Conservation (phyloP, 176 grass and related monocot species). For the Carex myosuroides region DNA sequence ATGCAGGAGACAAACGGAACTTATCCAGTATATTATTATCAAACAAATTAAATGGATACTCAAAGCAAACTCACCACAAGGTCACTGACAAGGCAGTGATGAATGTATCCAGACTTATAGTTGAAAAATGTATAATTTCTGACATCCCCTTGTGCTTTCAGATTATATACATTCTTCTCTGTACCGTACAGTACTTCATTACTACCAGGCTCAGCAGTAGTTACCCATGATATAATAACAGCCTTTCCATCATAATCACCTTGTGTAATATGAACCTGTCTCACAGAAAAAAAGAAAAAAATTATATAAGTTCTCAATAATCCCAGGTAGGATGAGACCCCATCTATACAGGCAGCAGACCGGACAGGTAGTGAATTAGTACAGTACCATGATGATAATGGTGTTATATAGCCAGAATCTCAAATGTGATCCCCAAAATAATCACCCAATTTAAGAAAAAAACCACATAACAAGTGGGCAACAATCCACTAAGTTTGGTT, state of each 20-base stretch:
- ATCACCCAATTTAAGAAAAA: background rate
- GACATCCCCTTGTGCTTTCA: constrained; percentile 47
- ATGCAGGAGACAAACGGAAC: background rate
- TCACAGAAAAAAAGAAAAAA: background rate
- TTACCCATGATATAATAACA: constrained; percentile 85
- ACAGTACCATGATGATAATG: background rate
- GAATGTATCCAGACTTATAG: constrained; percentile 93
- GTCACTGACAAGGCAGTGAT: constrained; percentile 76
- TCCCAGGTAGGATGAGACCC: background rate
- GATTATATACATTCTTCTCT: constrained; percentile 47
- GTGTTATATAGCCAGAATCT: background rate
- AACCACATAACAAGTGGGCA: background rate
- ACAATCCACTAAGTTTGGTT: background rate
- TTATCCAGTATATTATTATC: background rate
- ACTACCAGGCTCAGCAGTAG: constrained; percentile 45
- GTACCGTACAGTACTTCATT: constrained; percentile 70
- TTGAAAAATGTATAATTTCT: constrained; percentile 87
- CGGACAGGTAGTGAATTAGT: background rate
- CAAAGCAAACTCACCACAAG: constrained; percentile 47
- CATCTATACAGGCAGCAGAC: too few relatives aligned
- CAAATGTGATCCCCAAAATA: background rate
- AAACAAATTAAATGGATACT: constrained; percentile 9
- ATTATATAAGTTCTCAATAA: background rate
- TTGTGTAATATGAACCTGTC: constrained; percentile 91
- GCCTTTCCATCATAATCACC: constrained; percentile 96